phyloP scores from a whole-genome alignment of 2,329 filamentous ascomycete species.

The Penicillium italicum region DNA sequence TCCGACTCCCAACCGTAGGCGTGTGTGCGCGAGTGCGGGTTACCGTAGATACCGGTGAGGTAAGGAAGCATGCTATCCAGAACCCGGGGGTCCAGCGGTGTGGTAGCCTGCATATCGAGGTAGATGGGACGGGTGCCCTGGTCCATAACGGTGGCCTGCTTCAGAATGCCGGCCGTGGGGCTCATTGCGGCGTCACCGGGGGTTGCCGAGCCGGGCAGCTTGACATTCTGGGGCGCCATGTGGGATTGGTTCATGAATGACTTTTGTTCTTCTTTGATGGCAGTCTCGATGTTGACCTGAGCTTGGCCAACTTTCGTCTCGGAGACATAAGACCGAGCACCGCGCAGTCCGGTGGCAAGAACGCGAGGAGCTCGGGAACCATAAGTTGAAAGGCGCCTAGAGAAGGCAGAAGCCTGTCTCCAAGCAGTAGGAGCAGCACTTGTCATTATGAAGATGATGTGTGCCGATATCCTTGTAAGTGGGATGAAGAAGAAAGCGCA shows the following conservation, averaged over 20 bases:
- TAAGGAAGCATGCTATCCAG: constrained; percentile 96
- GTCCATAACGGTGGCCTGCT: constrained; percentile 89
- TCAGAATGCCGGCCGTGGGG: constrained; percentile 77
- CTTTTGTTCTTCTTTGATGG: constrained; percentile 82
- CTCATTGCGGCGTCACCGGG: constrained; percentile 68
- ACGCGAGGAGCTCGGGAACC: constrained; percentile 41
- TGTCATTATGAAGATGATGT: constrained; percentile 51
- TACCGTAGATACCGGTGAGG: constrained; percentile 89
- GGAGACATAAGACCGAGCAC: constrained; percentile 69
- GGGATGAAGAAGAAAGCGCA: constrained; percentile 18
- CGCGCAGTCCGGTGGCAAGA: constrained; percentile 32
- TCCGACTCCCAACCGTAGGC: constrained; percentile 99
- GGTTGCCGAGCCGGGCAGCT: constrained; percentile 57
- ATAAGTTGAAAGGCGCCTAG: constrained; percentile 47
- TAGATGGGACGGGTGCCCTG: constrained; percentile 93
- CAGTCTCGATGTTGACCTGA: constrained; percentile 75
- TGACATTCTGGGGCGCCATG: constrained; percentile 52
- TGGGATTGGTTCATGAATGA: constrained; percentile 64
- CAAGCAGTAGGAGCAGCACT: constrained; percentile 64
- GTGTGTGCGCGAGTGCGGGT: constrained; percentile 94
- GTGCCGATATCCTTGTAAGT: constrained; percentile 23
- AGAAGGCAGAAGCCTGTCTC: constrained; percentile 67
- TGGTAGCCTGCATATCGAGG: constrained; percentile 97
- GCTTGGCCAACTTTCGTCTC: constrained; percentile 67
- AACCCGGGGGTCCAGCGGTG: constrained; percentile 88